phyloP scores from a whole-genome alignment of 441 rosid species.

The Gossypium laxum region DNA sequence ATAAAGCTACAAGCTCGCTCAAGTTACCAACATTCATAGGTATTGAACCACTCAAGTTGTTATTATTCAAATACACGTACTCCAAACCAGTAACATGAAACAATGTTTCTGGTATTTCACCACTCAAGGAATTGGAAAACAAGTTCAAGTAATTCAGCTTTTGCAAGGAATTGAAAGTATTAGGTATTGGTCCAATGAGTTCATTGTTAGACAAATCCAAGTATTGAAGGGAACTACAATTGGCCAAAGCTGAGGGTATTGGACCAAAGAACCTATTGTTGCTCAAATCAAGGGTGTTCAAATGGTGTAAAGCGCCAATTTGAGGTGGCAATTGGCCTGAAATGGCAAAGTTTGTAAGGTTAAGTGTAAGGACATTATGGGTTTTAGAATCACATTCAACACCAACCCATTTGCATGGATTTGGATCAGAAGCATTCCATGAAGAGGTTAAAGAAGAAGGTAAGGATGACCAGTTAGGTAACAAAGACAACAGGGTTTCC shows the following conservation, averaged over 20 bases:
- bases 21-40: slow-evolving; percentile 42
- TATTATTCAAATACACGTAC: slow-evolving; percentile 27
- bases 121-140: slow-evolving; percentile 39
- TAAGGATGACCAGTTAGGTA: slow-evolving; percentile 30
- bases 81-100: slow-evolving; percentile 30
- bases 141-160: slow-evolving; percentile 27
- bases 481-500: slow-evolving; percentile 36
- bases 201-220: slow-evolving; percentile 48
- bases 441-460: slow-evolving; percentile 35
- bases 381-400: slow-evolving; percentile 31
- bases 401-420: slow-evolving; percentile 66
- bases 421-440: slow-evolving; percentile 49
- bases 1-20: slow-evolving; percentile 27
- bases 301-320: slow-evolving; percentile 32
- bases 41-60: slow-evolving; percentile 44
- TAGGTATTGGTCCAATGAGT: slow-evolving; percentile 44
- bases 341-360: slow-evolving; percentile 33
- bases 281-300: slow-evolving; percentile 40
- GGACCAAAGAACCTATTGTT: slow-evolving; percentile 37
- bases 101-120: slow-evolving; percentile 46
- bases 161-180: slow-evolving; percentile 26
- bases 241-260: slow-evolving; percentile 36
- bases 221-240: slow-evolving; percentile 32
- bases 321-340: slow-evolving; percentile 54
- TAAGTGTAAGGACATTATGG: slow-evolving; percentile 26